phyloP scores from a whole-genome alignment of 768 basidiomycete species.

The Exidia glandulosa region DNA sequence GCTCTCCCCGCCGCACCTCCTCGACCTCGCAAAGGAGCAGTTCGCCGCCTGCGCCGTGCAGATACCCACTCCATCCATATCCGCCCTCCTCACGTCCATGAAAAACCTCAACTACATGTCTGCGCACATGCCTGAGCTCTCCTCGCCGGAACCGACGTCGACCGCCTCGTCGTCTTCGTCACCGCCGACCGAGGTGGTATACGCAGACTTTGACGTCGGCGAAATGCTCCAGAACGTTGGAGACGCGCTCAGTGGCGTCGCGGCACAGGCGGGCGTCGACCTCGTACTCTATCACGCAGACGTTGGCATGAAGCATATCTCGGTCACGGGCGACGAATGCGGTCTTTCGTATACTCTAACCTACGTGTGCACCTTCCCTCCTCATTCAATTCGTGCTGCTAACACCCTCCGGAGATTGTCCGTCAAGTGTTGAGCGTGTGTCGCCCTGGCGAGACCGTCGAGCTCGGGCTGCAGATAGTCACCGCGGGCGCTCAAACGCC shows the following conservation, averaged over 20 bases:
- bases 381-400: constrained; percentile 5
- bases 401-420: constrained; percentile 43
- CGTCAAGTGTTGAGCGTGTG: constrained; percentile 70
- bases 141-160: not conserved
- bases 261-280: constrained; percentile 78
- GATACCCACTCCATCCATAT: constrained; percentile 78
- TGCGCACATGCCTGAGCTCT: constrained; percentile 50
- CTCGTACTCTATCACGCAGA: constrained; percentile 86
- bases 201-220: constrained; percentile 77
- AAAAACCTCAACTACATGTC: constrained; percentile 90
- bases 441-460: constrained; percentile 68
- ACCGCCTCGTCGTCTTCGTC: not conserved
- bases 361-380: constrained; percentile 50
- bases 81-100: constrained; percentile 83
- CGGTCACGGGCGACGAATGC: constrained; percentile 76
- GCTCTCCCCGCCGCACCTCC: constrained; percentile 77
- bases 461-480: constrained; percentile 63
- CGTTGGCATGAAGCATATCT: constrained; percentile 76
- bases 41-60: constrained; percentile 82
- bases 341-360: constrained; percentile 71
- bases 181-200: constrained; percentile 3
- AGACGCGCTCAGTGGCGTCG: constrained; percentile 75
- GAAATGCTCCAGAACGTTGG: constrained; percentile 84
- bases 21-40: constrained; percentile 90
- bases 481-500: constrained; percentile 11